Base-by-base conservation (phyloP, 1,284 basidiomycete genomes). In the Schizophyllum commune region DNA sequence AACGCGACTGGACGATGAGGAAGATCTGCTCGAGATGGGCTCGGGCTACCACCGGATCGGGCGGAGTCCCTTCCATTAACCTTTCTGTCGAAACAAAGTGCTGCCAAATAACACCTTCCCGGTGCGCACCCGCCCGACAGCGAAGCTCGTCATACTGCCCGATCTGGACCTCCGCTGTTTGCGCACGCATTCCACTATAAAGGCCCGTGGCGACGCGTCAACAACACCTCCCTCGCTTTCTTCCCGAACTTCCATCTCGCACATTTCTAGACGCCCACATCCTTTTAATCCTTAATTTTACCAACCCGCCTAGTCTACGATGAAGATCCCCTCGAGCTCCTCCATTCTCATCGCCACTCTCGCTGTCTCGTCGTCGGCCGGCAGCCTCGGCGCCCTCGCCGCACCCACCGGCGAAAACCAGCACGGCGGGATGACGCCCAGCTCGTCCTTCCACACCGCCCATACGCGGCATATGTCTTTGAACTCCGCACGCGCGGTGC, bases 111-210 rank as follows among this genome's bases (percentile, higher is more conserved):
- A 55, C 57, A 55, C 57, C 11, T 85, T 81, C 79, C 85, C 88
- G 72, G 81, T 88, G 83, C 81, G 86, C 57, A 69, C 72, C 66
- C 74, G 81, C 66, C 75, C 75, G 11, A 61, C 68, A 39, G 64
- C 66, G n/a, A 67, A 66, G 39, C 39, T 47, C 39, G 39, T 58
- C 69, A 61, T 62, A 54, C 60, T 54, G 19, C 39, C 15, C n/a
- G 33, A 22, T 17, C 5, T 34, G n/a, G 15, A 27, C 33, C n/a
- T 27, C 32, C 22, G 19, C 57, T 58, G 58, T 62, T 64, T 59
- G 57, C 55, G 57, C 55, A 20, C 60, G 64, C 61, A 55, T 11
- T 34, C 47, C 39, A 8, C 34, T 56, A 61, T 63, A 65, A 63
- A 64, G 32, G 32, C 19, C 21, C n/a, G 27, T 17, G 13, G 39